Base-by-base conservation (phyloP, 352 stramenopile species). In the Globisporangium emineosum region DNA sequence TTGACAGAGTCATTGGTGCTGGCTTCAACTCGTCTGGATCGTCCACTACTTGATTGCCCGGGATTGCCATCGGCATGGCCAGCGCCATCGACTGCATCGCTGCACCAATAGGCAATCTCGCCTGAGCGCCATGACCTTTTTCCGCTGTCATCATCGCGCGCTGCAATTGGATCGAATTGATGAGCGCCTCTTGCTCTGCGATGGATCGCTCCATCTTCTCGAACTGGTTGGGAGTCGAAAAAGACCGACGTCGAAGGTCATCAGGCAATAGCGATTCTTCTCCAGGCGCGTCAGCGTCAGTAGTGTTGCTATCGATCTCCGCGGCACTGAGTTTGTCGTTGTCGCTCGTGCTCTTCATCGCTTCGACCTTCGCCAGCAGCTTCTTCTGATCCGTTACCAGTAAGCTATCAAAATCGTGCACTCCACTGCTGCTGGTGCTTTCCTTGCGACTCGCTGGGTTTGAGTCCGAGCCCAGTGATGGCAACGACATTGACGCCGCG, bases 131-230 rank as follows among this genome's bases (percentile, higher is more conserved):
- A 9, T 27, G 21, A 45, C 50, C 53, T 40, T 56, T 25, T 65
- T 40, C 57, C 32, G 64, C 32, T 25, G 58, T 60, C 21, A 79
- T 66, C 60, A 85, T 83, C 23, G 72, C 76, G n/a, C 73, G 76
- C 60, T 89, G 74, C 40, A 78, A 62, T 13, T 83, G 53, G 52
- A 91, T 87, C 33, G 77, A 79, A 17, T 71, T 78, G 49, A 91
- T 74, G 50, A 91, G 59, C 30, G 71, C 73, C 47, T 83, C 77
- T 54, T 91, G 82, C 61, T 89, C 71, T 1, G 82, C 82, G 25
- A 89, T 86, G n/a, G 78, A 87, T 32, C 75, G 70, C 66, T 89
- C 78, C 49, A 91, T 76, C n/a, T 73, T 66, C 57, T 82, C 75
- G 5, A 84, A 60, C 29, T 79, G 75, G 45, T 85, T 75, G 7